Percentiles rank a stretch among this genome's conserved stretches.
Evolutionary conservation across 345 rosid genomes (phyloP).

Genomic region (Streptanthus diversifolius): DNA sequence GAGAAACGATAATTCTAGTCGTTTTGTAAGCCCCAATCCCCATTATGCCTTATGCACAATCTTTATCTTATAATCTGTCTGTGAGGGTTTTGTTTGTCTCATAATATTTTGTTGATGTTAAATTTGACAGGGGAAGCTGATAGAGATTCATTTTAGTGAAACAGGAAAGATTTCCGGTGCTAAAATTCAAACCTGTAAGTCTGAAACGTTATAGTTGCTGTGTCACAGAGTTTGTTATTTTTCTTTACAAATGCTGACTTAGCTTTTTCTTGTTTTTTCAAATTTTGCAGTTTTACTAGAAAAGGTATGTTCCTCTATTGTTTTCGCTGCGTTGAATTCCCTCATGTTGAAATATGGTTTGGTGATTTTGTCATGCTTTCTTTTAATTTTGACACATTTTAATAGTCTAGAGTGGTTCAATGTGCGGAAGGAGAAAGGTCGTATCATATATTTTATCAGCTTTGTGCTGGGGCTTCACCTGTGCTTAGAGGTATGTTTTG

Average conservation of each 20-base stretch:
- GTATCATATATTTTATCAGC: conserved; percentile 97
- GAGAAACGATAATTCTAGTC: conserved; percentile 96
- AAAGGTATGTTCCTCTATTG: conserved; percentile 56
- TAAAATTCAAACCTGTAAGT: conserved; percentile 69
- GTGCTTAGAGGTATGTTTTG: conserved; percentile 58
- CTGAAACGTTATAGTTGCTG: background rate
- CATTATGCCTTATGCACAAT: background rate
- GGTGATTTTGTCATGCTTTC: conserved; percentile 22
- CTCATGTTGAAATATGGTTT: conserved; percentile 15
- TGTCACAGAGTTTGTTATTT: background rate
- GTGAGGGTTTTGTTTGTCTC: background rate
- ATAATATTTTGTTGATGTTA: conserved; percentile 5
- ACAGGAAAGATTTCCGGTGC: conserved; percentile 98
- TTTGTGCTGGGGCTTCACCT: conserved; percentile 87
- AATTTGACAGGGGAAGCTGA: conserved; percentile 66
- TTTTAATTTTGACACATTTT: conserved; percentile 7
- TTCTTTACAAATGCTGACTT: conserved; percentile 4
- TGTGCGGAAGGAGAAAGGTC: conserved; percentile 92
- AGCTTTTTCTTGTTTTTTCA: background rate
- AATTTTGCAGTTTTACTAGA: conserved; percentile 42
- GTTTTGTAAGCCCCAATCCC: conserved; percentile 66
- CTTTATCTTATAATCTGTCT: background rate
- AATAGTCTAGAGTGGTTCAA: conserved; percentile 98
- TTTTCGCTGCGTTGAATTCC: background rate
- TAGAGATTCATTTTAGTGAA: conserved; percentile 95